A percentile compares a stretch with the other conserved stretches of the same genome.
phyloP scores from a whole-genome alignment of 176 grass and related monocot genomes.

The Oryza glumipatula region DNA sequence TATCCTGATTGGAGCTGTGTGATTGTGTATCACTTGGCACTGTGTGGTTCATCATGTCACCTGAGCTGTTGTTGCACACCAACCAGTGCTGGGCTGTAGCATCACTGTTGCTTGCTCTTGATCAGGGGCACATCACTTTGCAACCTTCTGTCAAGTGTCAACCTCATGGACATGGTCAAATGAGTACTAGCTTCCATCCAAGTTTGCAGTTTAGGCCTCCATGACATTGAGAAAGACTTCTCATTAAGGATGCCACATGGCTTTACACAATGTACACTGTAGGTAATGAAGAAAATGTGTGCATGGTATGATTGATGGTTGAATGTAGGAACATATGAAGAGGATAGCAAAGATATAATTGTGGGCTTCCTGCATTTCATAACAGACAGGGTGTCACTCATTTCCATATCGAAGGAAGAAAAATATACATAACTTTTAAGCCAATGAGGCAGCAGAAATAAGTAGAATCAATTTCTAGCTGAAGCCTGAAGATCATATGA shows the following conservation, averaged over 20 bases:
- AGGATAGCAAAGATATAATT: not conserved
- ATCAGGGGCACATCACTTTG: conserved; percentile 17
- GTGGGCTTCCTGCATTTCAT: not conserved
- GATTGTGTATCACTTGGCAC: not conserved
- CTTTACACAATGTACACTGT: not conserved
- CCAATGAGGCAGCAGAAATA: not conserved
- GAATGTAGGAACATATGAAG: not conserved
- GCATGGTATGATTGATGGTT: not conserved
- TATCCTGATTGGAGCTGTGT: not conserved
- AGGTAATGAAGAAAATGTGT: not conserved
- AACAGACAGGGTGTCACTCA: not conserved
- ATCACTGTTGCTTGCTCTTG: conserved; percentile 14
- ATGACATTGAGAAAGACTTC: not conserved
- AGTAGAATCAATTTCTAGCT: not conserved
- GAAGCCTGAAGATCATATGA: not conserved
- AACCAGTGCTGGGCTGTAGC: not conserved
- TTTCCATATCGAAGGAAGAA: not conserved
- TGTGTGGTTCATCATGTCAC: not conserved
- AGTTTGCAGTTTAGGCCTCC: conserved; percentile 8
- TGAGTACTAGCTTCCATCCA: not conserved
- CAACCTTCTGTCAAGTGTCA: not conserved
- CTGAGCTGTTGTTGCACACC: conserved; percentile 18
- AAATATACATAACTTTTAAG: not conserved
- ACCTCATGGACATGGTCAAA: conserved; percentile 9
- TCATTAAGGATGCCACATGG: conserved; percentile 8